Percentiles rank a stretch among this genome's conserved stretches.
Evolutionary conservation across 257 asterid species (phyloP).

Genomic region (Plantago elongata): DNA sequence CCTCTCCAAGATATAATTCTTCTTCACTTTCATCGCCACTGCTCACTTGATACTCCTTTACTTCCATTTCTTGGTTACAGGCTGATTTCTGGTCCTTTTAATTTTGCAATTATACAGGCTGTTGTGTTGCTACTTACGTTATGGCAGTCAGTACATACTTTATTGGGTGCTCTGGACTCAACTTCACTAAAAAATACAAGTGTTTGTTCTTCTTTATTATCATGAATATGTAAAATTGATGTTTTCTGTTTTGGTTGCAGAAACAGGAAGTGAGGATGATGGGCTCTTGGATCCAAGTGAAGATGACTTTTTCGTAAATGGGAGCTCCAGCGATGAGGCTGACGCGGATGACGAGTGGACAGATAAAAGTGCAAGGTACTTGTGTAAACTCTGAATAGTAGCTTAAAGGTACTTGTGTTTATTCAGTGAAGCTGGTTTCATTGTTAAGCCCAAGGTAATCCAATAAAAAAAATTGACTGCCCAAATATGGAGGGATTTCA

Average conservation of each 20-base stretch:
- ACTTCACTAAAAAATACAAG: no score
- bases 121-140: neutral
- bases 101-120: neutral
- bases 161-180: neutral
- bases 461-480: neutral
- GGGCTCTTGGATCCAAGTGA: constrained; percentile 78
- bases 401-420: no score
- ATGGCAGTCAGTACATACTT: no score
- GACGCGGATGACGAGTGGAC: constrained; percentile 95
- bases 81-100: constrained; percentile 5
- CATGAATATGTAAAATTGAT: constrained; percentile 12
- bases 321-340: constrained; percentile 91
- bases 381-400: neutral
- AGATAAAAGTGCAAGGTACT: constrained; percentile 75
- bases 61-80: no score
- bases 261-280: constrained; percentile 97
- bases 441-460: neutral
- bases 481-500: neutral
- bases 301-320: constrained; percentile 82
- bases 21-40: no score
- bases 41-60: no score
- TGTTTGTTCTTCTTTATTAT: constrained; percentile 5
- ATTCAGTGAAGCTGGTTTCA: neutral
- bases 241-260: constrained; percentile 35
- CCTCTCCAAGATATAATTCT: no score